phyloP scores from a whole-genome alignment of 2,329 filamentous ascomycete genomes.

The Colletotrichum coccodes region DNA sequence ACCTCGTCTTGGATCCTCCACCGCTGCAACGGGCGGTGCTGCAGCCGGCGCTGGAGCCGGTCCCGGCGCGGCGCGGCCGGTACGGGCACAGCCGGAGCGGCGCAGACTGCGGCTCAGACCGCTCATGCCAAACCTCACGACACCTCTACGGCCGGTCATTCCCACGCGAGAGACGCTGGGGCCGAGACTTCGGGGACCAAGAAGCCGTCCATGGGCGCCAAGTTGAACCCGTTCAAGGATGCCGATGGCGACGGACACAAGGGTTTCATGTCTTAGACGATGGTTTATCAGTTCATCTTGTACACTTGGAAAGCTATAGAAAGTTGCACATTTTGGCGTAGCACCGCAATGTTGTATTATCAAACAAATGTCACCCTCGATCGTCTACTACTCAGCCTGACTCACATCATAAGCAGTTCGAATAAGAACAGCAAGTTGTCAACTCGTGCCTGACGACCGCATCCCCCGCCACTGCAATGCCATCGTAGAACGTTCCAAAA shows the following conservation, averaged over 20 bases:
- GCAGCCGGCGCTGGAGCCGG: too few relatives aligned
- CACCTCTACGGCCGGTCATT: too few relatives aligned
- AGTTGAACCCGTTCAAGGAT: neutral
- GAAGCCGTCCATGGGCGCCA: neutral
- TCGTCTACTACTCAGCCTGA: neutral
- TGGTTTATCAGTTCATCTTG: neutral
- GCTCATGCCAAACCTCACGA: too few relatives aligned
- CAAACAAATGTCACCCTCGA: neutral
- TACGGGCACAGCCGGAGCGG: neutral
- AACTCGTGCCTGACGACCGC: neutral
- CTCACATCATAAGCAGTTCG: too few relatives aligned
- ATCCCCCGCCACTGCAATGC: neutral
- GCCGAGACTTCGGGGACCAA: neutral
- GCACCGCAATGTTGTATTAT: neutral
- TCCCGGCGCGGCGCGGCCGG: neutral
- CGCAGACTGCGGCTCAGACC: too few relatives aligned
- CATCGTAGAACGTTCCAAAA: neutral
- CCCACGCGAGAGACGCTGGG: too few relatives aligned
- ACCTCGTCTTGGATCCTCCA: neutral
- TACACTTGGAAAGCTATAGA: neutral
- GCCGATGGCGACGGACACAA: neutral
- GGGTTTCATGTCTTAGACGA: neutral
- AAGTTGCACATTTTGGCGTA: too few relatives aligned
- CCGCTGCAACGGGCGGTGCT: too few relatives aligned
- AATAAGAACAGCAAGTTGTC: neutral